A percentile compares a stretch with the other conserved stretches of the same genome.
Conservation (phyloP, 768 basidiomycete species). For the Tephrocybe sp. region DNA sequence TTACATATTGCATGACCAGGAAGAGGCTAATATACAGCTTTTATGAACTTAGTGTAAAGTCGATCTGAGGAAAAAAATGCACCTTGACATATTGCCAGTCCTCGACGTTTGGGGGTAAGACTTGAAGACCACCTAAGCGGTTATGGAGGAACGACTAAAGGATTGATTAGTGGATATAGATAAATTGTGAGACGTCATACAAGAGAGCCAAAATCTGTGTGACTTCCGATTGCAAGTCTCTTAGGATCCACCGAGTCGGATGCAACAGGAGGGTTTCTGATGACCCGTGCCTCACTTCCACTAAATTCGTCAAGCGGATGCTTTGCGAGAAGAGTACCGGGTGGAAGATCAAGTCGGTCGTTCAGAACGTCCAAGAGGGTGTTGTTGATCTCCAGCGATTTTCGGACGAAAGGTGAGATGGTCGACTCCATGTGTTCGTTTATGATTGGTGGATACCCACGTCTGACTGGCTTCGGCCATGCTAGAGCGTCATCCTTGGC, state of each 20-base stretch:
- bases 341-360: conserved; percentile 49
- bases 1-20: conserved; percentile 56
- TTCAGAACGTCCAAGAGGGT: conserved; percentile 56
- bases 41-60: not conserved
- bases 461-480: conserved; percentile 49
- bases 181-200: conserved; percentile 30
- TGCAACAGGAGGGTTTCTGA: conserved; percentile 42
- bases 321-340: conserved; percentile 38
- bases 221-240: conserved; percentile 39
- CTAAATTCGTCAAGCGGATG: conserved; percentile 47
- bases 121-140: conserved; percentile 66
- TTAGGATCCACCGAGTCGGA: conserved; percentile 37
- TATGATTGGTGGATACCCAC: conserved; percentile 52
- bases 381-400: conserved; percentile 54
- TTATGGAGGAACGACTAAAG: conserved; percentile 66
- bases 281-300: conserved; percentile 56
- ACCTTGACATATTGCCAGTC: conserved; percentile 71
- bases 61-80: conserved; percentile 16
- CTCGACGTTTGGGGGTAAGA: conserved; percentile 56
- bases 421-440: conserved; percentile 44
- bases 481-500: conserved; percentile 67
- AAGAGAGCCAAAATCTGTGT: conserved; percentile 73
- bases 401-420: conserved; percentile 54
- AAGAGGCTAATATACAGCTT: conserved; percentile 31
- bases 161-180: conserved; percentile 31